These are phyloP conservation scores for Penicillium freii DNA, from an alignment of 2,329 filamentous ascomycete genomes.

Conservation along the genomic window DNA sequence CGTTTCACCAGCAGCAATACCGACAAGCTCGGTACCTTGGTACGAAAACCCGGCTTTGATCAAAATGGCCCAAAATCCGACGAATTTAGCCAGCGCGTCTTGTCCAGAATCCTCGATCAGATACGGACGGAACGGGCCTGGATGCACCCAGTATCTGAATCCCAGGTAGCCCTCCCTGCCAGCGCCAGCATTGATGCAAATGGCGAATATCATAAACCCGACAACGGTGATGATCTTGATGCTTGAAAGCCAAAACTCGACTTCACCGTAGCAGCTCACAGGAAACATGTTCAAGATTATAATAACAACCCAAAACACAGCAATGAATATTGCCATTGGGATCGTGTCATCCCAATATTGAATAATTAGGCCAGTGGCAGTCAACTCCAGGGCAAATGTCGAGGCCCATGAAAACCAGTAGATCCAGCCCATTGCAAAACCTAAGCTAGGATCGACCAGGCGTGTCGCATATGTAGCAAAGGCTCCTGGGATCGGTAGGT, in stretches of 20 bases:
- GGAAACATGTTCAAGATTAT: slow-evolving; percentile 10
- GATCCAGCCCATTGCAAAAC: slow-evolving; percentile 10
- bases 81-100: slow-evolving; percentile 66
- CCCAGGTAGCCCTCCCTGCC: slow-evolving; percentile 6
- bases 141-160: slow-evolving; percentile 10
- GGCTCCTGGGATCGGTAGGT: slow-evolving; percentile 5
- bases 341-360: slow-evolving; percentile 8
- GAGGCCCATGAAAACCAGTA: slow-evolving; percentile 68
- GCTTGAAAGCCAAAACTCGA: slow-evolving; percentile 10
- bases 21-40: slow-evolving; percentile 69
- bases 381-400: slow-evolving; percentile 9
- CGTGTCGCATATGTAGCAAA: slow-evolving; percentile 8
- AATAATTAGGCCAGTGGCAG: slow-evolving; percentile 7
- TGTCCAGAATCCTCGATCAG: slow-evolving; percentile 76
- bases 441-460: slow-evolving; percentile 6
- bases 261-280: slow-evolving; percentile 8
- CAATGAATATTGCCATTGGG: slow-evolving; percentile 8
- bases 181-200: slow-evolving; percentile 38
- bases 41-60: slow-evolving; percentile 44
- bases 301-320: slow-evolving; percentile 8
- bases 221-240: slow-evolving; percentile 9
- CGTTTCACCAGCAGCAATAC: slow-evolving; percentile 73
- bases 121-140: slow-evolving; percentile 57
- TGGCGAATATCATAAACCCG: slow-evolving; percentile 63
- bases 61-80: slow-evolving; percentile 58